Percentiles rank a stretch among this genome's conserved stretches.
phyloP scores from a whole-genome alignment of 2,329 filamentous ascomycete genomes.

The Pseudogymnoascus sp. region DNA sequence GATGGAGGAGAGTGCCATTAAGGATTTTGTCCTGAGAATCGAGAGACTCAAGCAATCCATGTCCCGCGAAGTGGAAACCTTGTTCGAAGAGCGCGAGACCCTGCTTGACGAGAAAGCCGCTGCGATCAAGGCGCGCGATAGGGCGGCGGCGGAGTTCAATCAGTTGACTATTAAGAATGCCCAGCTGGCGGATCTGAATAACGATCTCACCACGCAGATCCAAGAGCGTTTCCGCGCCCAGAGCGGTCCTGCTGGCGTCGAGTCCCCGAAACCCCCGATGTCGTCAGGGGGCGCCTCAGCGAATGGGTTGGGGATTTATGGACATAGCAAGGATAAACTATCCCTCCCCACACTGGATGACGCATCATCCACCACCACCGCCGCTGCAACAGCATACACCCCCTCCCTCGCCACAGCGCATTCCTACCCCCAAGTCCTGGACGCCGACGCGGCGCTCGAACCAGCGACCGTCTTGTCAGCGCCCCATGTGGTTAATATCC shows the following conservation, averaged over 20 bases:
- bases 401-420: slow-evolving; percentile 21
- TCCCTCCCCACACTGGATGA: neutral
- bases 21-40: slow-evolving; percentile 74
- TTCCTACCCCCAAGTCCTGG: slow-evolving; percentile 24
- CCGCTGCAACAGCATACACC: neutral
- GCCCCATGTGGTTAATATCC: slow-evolving; percentile 91
- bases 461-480: slow-evolving; percentile 30
- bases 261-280: slow-evolving; percentile 33
- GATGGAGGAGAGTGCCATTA: slow-evolving; percentile 82
- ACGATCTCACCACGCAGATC: slow-evolving; percentile 87
- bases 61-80: slow-evolving; percentile 48
- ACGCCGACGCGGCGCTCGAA: neutral
- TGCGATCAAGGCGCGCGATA: slow-evolving; percentile 78
- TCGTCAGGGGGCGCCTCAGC: neutral
- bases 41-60: slow-evolving; percentile 53
- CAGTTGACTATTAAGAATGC: slow-evolving; percentile 90
- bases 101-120: slow-evolving; percentile 77
- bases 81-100: slow-evolving; percentile 66
- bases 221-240: slow-evolving; percentile 86
- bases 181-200: slow-evolving; percentile 90
- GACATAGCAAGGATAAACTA: slow-evolving; percentile 40
- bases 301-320: slow-evolving; percentile 54
- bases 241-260: slow-evolving; percentile 34
- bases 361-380: neutral
- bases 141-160: slow-evolving; percentile 91